Percentiles rank a stretch among this genome's conserved stretches.
phyloP scores from a whole-genome alignment of 1,284 basidiomycete species.

The Moesziomyces antarcticus region DNA sequence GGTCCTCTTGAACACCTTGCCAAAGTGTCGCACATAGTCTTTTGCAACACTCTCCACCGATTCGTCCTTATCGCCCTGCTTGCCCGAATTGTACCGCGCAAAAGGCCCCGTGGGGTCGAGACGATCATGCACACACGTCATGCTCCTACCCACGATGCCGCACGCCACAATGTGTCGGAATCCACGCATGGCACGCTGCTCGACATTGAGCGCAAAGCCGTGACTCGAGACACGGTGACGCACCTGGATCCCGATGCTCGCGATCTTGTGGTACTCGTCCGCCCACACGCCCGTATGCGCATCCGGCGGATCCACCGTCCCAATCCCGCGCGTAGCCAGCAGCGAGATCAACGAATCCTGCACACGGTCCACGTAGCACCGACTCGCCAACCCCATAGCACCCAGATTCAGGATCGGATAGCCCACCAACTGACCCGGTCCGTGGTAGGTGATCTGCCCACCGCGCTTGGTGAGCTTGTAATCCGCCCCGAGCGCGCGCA shows the following conservation, averaged over 20 bases:
- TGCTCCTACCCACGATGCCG: conserved; percentile 85
- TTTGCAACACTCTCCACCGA: conserved; percentile 13
- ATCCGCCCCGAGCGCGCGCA: conserved; percentile 83
- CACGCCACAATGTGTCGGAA: conserved; percentile 91
- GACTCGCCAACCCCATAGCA: conserved; percentile 71
- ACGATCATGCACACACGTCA: conserved; percentile 70
- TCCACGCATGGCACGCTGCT: conserved; percentile 78
- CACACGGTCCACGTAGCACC: conserved; percentile 80
- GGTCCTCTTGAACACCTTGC: conserved; percentile 21
- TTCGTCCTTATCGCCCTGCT: conserved; percentile 2
- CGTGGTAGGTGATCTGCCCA: conserved; percentile 95
- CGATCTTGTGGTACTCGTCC: conserved; percentile 76
- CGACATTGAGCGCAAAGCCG: conserved; percentile 93
- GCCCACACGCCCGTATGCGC: conserved; percentile 65
- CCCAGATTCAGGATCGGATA: conserved; percentile 90
- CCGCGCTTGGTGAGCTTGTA: conserved; percentile 86
- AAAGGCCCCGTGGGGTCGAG: conserved; percentile 12
- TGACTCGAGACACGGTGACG: conserved; percentile 92
- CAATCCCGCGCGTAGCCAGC: conserved; percentile 66
- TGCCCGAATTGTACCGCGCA: conserved; percentile 5
- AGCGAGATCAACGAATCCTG: conserved; percentile 76
- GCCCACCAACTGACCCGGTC: conserved; percentile 95
- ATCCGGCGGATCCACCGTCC: conserved; percentile 70
- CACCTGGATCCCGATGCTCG: conserved; percentile 95
- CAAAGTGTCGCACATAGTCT: conserved; percentile 19